phyloP scores from a whole-genome alignment of 2,329 filamentous ascomycete species.

The Myriosclerotinia scirpicola region DNA sequence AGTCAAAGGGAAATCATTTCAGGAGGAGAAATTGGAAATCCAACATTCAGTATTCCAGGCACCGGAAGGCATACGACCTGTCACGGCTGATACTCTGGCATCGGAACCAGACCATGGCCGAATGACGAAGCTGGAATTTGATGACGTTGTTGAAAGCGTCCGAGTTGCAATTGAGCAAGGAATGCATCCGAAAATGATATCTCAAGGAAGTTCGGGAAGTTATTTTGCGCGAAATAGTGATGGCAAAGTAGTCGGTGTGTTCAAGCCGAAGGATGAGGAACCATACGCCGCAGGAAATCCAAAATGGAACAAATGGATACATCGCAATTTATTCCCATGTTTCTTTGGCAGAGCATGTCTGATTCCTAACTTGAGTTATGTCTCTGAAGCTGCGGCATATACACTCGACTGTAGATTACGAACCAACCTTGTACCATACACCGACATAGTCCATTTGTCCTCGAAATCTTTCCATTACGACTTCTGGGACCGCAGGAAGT shows the following conservation, averaged over 20 bases:
- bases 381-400: conserved; percentile 96
- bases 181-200: conserved; percentile 91
- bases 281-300: conserved; percentile 96
- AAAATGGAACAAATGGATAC: conserved; percentile 99
- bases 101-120: conserved; percentile 58
- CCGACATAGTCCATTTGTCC: conserved; percentile 88
- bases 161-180: conserved; percentile 84
- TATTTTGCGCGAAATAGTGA: conserved; percentile 93
- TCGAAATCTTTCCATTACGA: conserved; percentile 99
- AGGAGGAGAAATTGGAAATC: conserved; percentile 89
- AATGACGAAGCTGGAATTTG: conserved; percentile 80
- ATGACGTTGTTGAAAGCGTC: conserved; percentile 88
- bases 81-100: conserved; percentile 72
- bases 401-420: conserved; percentile 87
- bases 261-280: conserved; percentile 99
- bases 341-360: conserved; percentile 92
- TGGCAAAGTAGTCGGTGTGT: conserved; percentile 94
- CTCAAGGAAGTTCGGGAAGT: conserved; percentile 94
- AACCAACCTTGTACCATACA: conserved; percentile 93
- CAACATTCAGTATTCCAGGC: conserved; percentile 96
- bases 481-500: conserved; percentile 90
- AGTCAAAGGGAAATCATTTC: conserved; percentile 69
- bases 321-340: conserved; percentile 94
- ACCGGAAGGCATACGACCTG: conserved; percentile 80
- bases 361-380: conserved; percentile 96